These are phyloP conservation scores for Chaetomiaceae sp. DNA, from an alignment of 2,329 filamentous ascomycete genomes.

Conservation along the genomic window DNA sequence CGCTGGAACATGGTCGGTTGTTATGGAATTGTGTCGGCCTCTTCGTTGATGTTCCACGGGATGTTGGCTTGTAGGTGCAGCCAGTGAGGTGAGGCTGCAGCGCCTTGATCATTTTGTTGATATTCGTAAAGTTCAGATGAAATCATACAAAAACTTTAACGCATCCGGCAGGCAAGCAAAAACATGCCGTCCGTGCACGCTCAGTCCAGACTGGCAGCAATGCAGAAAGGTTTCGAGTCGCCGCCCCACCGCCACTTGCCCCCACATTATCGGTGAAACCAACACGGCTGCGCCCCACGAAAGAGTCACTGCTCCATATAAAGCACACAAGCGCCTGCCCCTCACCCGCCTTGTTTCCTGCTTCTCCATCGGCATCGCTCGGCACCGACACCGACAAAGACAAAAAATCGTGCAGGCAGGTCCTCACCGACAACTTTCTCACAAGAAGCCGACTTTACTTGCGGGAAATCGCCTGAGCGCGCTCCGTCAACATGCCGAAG, in stretches of 20 bases:
- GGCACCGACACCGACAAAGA: constrained; percentile 3
- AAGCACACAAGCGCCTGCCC: constrained; percentile 9
- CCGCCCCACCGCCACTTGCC: constrained; percentile 6
- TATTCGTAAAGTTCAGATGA: no score
- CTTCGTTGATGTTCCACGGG: background rate
- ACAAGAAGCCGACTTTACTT: background rate
- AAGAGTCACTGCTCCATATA: constrained; percentile 19
- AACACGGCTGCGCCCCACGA: constrained; percentile 14
- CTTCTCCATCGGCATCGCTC: constrained; percentile 13
- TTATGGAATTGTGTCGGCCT: background rate
- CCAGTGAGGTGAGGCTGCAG: no score
- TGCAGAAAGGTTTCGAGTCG: background rate
- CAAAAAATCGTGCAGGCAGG: background rate
- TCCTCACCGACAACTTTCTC: background rate
- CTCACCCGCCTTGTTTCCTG: constrained; percentile 11
- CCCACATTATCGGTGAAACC: constrained; percentile 10
- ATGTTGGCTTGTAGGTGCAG: no score
- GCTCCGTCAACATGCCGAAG: constrained; percentile 27
- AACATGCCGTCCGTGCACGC: no score
- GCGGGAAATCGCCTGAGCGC: constrained; percentile 3
- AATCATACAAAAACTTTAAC: no score
- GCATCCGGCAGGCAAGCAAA: no score
- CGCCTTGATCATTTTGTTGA: no score
- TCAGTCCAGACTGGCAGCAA: no score
- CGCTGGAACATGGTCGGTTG: constrained; percentile 1